These are phyloP conservation scores for Prunus kanzakura DNA, from an alignment of 306 rosid genomes.

Conservation along the genomic window DNA sequence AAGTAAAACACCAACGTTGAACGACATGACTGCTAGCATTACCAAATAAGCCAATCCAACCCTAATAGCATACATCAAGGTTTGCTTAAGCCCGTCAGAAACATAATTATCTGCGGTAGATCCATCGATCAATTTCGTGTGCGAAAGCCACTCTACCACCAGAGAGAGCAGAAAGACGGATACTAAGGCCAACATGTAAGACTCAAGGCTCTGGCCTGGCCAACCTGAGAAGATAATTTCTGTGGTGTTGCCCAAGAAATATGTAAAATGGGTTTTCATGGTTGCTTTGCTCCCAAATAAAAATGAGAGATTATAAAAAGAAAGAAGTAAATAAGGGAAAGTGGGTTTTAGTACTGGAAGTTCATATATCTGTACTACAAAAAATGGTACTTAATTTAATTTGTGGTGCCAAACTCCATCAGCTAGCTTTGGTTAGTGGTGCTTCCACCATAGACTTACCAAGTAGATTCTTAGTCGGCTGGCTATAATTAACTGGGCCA, in stretches of 20 bases:
- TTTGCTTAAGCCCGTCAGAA: constrained; percentile 11
- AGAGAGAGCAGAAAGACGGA: constrained; percentile 11
- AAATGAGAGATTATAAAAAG: not conserved
- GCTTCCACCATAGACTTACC: not conserved
- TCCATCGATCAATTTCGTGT: constrained; percentile 3
- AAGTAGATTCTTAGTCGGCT: not conserved
- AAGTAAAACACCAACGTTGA: not conserved
- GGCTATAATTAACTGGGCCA: not conserved
- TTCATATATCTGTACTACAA: not conserved
- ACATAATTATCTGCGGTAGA: not conserved
- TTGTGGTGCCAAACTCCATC: not conserved
- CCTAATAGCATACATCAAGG: constrained; percentile 7
- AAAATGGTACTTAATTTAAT: not conserved
- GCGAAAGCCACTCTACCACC: constrained; percentile 24
- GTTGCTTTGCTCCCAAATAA: not conserved
- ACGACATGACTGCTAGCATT: constrained; percentile 29
- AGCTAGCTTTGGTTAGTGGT: not conserved
- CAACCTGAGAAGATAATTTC: constrained; percentile 13
- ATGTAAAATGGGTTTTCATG: constrained; percentile 15
- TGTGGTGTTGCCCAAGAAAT: constrained; percentile 8
- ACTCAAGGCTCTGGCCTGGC: constrained; percentile 9
- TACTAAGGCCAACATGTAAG: not conserved
- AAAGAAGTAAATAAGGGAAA: not conserved
- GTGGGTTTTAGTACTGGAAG: not conserved
- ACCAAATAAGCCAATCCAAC: constrained; percentile 28